Evolutionary conservation across 495 filamentous ascomycete species (phyloP).

Genomic region (Penicillium cosmopolitanum): DNA sequence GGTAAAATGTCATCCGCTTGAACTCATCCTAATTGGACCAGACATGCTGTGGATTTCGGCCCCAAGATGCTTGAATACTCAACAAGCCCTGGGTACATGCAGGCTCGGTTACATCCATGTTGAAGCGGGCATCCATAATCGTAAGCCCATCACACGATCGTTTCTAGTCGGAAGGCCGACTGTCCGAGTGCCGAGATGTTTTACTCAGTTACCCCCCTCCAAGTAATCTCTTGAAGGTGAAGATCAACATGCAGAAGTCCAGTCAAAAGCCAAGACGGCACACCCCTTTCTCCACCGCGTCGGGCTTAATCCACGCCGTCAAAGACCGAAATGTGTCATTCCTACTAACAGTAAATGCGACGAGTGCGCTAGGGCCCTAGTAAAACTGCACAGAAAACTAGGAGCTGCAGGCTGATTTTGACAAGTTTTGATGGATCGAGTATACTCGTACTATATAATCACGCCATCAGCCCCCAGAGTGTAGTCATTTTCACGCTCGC

Average conservation of each 20-base stretch:
- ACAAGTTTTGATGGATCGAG: background rate
- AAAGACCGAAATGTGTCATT: conserved; percentile 2
- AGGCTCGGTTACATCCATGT: conserved; percentile 1
- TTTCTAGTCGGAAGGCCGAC: background rate
- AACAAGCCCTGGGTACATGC: background rate
- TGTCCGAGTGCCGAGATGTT: background rate
- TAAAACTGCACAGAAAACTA: background rate
- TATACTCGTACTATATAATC: background rate
- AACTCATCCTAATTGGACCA: background rate
- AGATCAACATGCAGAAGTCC: background rate
- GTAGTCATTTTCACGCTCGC: conserved; percentile 6
- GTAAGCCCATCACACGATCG: background rate
- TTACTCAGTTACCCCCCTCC: background rate
- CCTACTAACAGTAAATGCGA: background rate
- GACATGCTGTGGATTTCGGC: background rate
- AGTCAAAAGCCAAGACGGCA: background rate
- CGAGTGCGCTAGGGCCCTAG: background rate
- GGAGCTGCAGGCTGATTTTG: background rate
- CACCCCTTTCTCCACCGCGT: background rate
- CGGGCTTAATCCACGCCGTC: background rate
- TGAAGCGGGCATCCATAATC: background rate
- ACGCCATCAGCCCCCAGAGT: conserved; percentile 1
- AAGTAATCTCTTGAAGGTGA: background rate
- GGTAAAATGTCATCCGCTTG: background rate
- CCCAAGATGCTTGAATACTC: background rate